Base-by-base conservation (phyloP, 208 protist genomes). In the Leishmania mexicana region DNA sequence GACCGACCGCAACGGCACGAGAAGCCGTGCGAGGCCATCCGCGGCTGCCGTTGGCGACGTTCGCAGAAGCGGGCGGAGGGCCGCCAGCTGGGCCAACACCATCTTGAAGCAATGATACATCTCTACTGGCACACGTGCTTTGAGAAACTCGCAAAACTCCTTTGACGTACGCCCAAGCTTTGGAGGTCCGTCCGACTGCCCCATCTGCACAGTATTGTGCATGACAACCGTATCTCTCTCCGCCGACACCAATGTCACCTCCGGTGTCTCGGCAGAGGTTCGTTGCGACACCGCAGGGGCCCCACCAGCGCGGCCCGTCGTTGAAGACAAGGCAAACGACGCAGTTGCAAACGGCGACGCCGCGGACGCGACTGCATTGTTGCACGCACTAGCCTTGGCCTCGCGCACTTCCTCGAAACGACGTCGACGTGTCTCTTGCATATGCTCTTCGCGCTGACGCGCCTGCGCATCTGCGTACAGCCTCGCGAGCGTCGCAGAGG, bases 101-200 rank as follows among this genome's bases (percentile, higher is more conserved):
- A 82, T 83, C 45, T 89, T 88, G 76, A 98, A 98, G 35, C 57
- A 47, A 49, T 90, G 82, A 81, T 98, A 98, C 42, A 79, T 74
- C 40, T 81, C 83, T 21, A 80, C 85, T 2, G 84, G 64, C 17
- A 98, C 82, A 31, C 83, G 88, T 21, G 79, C 76, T 79, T 95
- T 96, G 13, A 98, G 75, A 87, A 92, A 96, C 17, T 89, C 85
- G 85, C 95, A 96, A 84, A 96, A 96, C 80, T 98, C 92, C 76
- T 88, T 90, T 15, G 95, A 95, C 3, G 86, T 91, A 15, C 83
- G 62, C 24, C 91, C 94, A 10, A 94, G 45, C 2, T 79, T 21
- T 3, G 79, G 42, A 21, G 65, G 77, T 28, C 31, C 49, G 8
- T 74, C 28, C 47, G 70, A 31, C 28, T n/a, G 40, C 28, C 45